Evolutionary conservation across 805 yeast species (phyloP).

Genomic region (Yamadazyma kitorensis): DNA sequence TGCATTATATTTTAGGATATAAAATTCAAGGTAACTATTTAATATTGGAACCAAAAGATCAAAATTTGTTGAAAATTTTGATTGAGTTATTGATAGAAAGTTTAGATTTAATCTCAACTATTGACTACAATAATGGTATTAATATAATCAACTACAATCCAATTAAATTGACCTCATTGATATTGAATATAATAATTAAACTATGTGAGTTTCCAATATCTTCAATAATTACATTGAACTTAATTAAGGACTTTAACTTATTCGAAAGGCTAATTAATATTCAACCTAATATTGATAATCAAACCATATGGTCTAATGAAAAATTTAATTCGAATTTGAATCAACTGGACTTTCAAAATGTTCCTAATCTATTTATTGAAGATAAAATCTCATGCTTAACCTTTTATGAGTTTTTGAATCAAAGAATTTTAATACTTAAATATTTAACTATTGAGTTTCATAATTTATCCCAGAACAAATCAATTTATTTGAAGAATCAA

Average conservation of each 20-base stretch:
- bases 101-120: conserved; percentile 38
- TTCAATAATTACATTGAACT: conserved; percentile 47
- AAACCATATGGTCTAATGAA: conserved; percentile 54
- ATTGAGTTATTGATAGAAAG: conserved; percentile 49
- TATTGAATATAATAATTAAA: conserved; percentile 61
- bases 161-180: conserved; percentile 53
- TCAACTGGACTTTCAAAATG: conserved; percentile 7
- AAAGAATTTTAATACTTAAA: conserved; percentile 60
- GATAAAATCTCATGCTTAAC: conserved; percentile 45
- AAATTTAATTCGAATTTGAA: conserved; percentile 43
- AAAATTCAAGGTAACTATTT: conserved; percentile 45
- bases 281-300: conserved; percentile 53
- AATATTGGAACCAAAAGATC: conserved; percentile 56
- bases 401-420: conserved; percentile 57
- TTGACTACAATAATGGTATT: conserved; percentile 30
- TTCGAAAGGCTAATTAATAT: conserved; percentile 49
- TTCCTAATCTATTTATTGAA: conserved; percentile 29
- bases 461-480: conserved; percentile 38
- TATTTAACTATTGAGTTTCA: conserved; percentile 74
- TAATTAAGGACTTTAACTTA: conserved; percentile 48
- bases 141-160: conserved; percentile 50
- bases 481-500: conserved; percentile 48
- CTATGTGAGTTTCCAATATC: conserved; percentile 58
- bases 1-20: conserved; percentile 81
- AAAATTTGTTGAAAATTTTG: conserved; percentile 50